Evolutionary conservation across 208 protist genomes (phyloP).

Genomic region (Eutreptiella sp.): DNA sequence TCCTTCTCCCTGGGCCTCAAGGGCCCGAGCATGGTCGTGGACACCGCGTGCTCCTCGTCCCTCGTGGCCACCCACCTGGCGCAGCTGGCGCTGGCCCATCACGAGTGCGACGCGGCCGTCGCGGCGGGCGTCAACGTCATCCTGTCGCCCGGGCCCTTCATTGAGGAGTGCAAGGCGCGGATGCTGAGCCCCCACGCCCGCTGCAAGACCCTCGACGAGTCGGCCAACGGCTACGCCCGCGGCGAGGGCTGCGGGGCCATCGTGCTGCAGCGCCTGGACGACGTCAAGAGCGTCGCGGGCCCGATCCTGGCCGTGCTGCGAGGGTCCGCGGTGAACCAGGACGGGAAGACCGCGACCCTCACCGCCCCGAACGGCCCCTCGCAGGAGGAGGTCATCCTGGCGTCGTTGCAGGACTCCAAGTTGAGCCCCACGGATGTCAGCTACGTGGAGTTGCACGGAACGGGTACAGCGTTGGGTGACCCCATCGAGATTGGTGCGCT

Average conservation of each 20-base stretch:
- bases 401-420: slow-evolving; percentile 8
- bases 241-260: slow-evolving; percentile 54
- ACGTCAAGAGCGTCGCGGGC: slow-evolving; percentile 15
- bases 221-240: slow-evolving; percentile 61
- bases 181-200: slow-evolving; percentile 44
- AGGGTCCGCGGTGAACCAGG: slow-evolving; percentile 45
- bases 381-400: slow-evolving; percentile 33
- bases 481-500: slow-evolving; percentile 44
- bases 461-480: slow-evolving; percentile 45
- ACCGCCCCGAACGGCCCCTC: slow-evolving; percentile 36
- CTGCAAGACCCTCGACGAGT: slow-evolving; percentile 59
- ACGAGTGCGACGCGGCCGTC: slow-evolving; percentile 4
- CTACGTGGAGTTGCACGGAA: slow-evolving; percentile 48
- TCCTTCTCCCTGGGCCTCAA: slow-evolving; percentile 48
- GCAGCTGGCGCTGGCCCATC: slow-evolving; percentile 24
- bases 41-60: slow-evolving; percentile 66
- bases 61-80: slow-evolving; percentile 57
- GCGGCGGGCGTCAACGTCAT: slow-evolving; percentile 41
- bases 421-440: slow-evolving; percentile 29
- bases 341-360: slow-evolving; percentile 38
- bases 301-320: slow-evolving; percentile 29
- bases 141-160: too few relatives aligned
- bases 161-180: slow-evolving; percentile 26
- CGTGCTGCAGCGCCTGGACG: slow-evolving; percentile 39
- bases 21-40: slow-evolving; percentile 50